phyloP scores from a whole-genome alignment of 345 rosid species.

The Pelargonium nanum region DNA sequence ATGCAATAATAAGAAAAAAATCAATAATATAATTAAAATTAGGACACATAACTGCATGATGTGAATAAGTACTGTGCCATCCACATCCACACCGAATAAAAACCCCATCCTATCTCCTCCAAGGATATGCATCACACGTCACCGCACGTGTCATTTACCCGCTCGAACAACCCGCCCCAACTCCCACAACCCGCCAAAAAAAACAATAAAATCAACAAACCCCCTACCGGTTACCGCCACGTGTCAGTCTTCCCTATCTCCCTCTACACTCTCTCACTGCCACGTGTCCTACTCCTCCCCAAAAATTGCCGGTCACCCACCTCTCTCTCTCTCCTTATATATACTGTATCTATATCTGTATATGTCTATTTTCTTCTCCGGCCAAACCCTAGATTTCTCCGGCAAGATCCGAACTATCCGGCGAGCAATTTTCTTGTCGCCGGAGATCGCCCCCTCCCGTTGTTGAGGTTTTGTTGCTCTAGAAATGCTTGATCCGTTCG shows the following conservation, averaged over 20 bases:
- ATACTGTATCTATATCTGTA: neutral
- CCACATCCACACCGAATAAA: neutral
- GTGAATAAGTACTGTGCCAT: neutral
- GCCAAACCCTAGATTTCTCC: neutral
- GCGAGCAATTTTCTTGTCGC: constrained; percentile 8
- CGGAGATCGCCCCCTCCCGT: constrained; percentile 16
- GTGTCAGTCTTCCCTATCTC: constrained; percentile 4
- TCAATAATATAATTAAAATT: too few species aligned
- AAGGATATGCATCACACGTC: constrained; percentile 28
- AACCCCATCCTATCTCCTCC: neutral
- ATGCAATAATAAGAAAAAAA: too few species aligned
- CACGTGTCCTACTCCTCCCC: neutral
- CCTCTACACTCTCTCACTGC: neutral
- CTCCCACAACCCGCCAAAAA: neutral
- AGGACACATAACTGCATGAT: too few species aligned
- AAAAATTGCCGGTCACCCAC: constrained; percentile 9
- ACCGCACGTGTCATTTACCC: neutral
- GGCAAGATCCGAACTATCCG: constrained; percentile 13
- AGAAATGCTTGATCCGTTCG: constrained; percentile 19
- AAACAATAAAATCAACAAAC: neutral
- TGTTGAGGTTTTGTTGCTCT: neutral
- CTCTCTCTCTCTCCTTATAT: neutral
- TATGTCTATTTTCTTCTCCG: neutral
- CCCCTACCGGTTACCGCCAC: constrained; percentile 10
- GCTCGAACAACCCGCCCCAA: neutral